Conservation (phyloP, 768 basidiomycete species). For the Leccinum olivaceopallidum region DNA sequence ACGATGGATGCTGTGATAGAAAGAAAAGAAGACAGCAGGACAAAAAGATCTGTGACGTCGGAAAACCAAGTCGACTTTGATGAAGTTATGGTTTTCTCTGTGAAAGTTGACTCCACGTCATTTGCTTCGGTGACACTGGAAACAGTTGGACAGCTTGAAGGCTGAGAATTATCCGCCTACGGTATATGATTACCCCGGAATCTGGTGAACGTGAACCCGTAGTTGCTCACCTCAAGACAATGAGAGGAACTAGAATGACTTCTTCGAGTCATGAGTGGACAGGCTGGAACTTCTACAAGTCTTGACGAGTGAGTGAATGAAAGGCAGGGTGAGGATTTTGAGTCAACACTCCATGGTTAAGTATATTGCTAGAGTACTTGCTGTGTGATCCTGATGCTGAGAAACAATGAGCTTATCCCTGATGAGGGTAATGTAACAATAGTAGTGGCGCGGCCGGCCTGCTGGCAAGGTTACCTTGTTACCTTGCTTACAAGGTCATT, state of each 20-base stretch:
- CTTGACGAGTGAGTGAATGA: not conserved
- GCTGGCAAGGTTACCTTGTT: too few relatives aligned
- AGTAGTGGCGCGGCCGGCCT: too few relatives aligned
- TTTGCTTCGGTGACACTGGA: not conserved
- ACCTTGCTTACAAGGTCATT: too few relatives aligned
- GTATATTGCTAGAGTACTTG: not conserved
- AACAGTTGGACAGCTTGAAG: not conserved
- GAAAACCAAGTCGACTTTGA: not conserved
- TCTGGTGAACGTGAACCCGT: not conserved
- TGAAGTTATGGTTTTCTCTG: not conserved
- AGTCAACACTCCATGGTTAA: not conserved
- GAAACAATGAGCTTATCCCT: too few relatives aligned
- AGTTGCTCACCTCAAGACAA: not conserved
- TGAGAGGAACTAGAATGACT: not conserved
- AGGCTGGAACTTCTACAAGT: not conserved
- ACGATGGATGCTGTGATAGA: not conserved
- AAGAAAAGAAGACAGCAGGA: not conserved
- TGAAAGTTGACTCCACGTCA: not conserved
- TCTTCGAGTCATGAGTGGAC: not conserved
- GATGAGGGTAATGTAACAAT: too few relatives aligned
- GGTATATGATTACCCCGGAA: too few relatives aligned
- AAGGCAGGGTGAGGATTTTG: not conserved
- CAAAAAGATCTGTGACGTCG: not conserved
- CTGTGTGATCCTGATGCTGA: too few relatives aligned
- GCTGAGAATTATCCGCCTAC: not conserved